Percentiles rank a stretch among this genome's conserved stretches.
phyloP scores from a whole-genome alignment of 192 early-diverging fungal genomes.

The Irineochytrium annulatum region DNA sequence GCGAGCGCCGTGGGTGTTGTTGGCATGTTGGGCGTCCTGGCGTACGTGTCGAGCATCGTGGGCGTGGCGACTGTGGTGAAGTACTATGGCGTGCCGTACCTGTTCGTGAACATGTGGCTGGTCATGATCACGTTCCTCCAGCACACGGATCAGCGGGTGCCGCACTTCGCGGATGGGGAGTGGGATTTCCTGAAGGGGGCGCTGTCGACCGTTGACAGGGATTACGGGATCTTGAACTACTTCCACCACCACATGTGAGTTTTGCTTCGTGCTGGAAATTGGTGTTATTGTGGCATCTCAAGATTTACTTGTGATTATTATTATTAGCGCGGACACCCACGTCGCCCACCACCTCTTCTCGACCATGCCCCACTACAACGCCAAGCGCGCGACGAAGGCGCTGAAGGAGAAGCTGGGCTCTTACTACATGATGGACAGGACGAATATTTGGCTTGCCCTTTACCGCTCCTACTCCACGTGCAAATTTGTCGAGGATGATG shows the following conservation, averaged over 20 bases:
- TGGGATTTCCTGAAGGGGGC: conserved; percentile 95
- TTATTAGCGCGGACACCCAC: conserved; percentile 84
- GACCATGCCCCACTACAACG: conserved; percentile 98
- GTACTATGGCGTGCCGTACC: conserved; percentile 89
- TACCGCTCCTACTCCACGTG: conserved; percentile 69
- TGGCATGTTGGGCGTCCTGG: conserved; percentile 48
- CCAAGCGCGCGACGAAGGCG: conserved; percentile 73
- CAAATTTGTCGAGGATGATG: conserved; percentile 90
- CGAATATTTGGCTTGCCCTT: conserved; percentile 61
- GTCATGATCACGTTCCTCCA: conserved; percentile 95
- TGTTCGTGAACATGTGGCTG: conserved; percentile 92
- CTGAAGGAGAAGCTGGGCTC: conserved; percentile 77
- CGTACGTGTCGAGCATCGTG: conserved; percentile 45
- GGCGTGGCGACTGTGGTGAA: conserved; percentile 61
- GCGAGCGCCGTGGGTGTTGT: conserved; percentile 73
- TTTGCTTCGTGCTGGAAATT: not conserved
- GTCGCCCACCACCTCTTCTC: conserved; percentile 95
- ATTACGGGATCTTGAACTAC: conserved; percentile 82
- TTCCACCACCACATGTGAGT: conserved; percentile 59
- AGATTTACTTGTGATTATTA: conserved; percentile 25
- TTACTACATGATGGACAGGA: conserved; percentile 75
- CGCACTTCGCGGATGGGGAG: conserved; percentile 78
- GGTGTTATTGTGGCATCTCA: conserved; percentile 1
- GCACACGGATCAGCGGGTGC: conserved; percentile 83
- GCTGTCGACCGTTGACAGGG: conserved; percentile 84